Conservation (phyloP, 495 filamentous ascomycete species). For the Neurospora tetrasperma region DNA sequence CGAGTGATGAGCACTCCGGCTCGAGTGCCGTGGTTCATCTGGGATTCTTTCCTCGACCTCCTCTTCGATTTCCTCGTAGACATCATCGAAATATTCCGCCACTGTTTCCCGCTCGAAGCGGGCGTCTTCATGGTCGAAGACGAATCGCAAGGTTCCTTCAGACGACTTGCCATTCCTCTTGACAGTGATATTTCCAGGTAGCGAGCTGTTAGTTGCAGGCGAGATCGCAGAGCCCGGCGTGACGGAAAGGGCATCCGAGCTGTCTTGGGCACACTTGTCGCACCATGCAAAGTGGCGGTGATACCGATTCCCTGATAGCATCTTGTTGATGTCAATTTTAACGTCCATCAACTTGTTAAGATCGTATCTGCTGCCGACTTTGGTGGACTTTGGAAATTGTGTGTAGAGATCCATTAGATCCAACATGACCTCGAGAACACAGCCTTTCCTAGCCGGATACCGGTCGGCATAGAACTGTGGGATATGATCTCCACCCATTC, state of each 20-base stretch:
- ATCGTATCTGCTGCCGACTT: conserved; percentile 58
- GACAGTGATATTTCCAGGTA: conserved; percentile 23
- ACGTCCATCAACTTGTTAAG: conserved; percentile 69
- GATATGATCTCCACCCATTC: conserved; percentile 36
- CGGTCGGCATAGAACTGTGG: conserved; percentile 41
- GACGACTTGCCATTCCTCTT: conserved; percentile 44
- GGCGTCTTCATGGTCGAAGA: conserved; percentile 73
- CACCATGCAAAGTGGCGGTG: conserved; percentile 35
- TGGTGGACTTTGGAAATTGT: conserved; percentile 61
- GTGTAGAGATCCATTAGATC: conserved; percentile 81
- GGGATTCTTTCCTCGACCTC: conserved; percentile 48
- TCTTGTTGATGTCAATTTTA: conserved; percentile 77
- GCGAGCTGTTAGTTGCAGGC: conserved; percentile 25
- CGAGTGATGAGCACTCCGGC: conserved; percentile 6
- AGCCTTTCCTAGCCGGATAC: conserved; percentile 22
- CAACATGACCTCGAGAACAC: conserved; percentile 76
- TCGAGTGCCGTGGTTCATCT: conserved; percentile 20
- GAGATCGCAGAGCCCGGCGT: conserved; percentile 27
- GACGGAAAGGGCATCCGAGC: conserved; percentile 21
- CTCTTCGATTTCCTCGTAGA: conserved; percentile 67
- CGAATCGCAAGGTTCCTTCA: conserved; percentile 79
- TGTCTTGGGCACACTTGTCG: conserved; percentile 29
- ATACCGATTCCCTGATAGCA: conserved; percentile 35
- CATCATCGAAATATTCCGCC: conserved; percentile 56
- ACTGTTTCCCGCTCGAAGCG: conserved; percentile 58